phyloP scores from a whole-genome alignment of 2,329 filamentous ascomycete species.

The Epichloe bromicola region DNA sequence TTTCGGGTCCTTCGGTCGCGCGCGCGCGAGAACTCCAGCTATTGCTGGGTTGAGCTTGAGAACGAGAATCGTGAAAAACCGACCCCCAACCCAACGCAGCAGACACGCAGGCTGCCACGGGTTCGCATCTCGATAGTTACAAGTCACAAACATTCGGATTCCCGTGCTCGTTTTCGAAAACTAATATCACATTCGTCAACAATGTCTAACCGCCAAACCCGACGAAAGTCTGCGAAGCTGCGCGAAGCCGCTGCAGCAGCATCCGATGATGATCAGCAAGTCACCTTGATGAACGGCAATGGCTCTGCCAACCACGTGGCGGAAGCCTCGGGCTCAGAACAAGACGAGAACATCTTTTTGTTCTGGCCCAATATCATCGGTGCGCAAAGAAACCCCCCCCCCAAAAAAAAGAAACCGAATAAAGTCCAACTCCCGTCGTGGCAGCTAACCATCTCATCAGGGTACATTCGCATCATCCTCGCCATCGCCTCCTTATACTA shows the following conservation, averaged over 20 bases:
- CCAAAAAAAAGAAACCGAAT: background rate
- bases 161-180: background rate
- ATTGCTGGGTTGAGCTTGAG: background rate
- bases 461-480: slow-evolving; percentile 65
- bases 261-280: slow-evolving; percentile 16
- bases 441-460: slow-evolving; percentile 25
- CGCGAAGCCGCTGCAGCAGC: slow-evolving; percentile 11
- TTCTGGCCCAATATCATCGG: slow-evolving; percentile 76
- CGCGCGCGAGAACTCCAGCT: background rate
- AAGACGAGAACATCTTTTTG: slow-evolving; percentile 63
- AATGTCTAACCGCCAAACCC: slow-evolving; percentile 28
- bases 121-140: background rate
- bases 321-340: slow-evolving; percentile 22
- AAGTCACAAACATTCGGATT: background rate
- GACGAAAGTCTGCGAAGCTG: slow-evolving; percentile 25
- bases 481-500: slow-evolving; percentile 92
- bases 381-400: slow-evolving; percentile 25
- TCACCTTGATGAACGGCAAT: slow-evolving; percentile 31
- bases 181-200: slow-evolving; percentile 3
- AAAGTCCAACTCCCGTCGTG: background rate
- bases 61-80: background rate
- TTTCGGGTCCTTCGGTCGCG: slow-evolving; percentile 3
- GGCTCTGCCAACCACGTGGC: slow-evolving; percentile 24
- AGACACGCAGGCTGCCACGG: too few relatives aligned
- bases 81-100: too few relatives aligned